Conservation (phyloP, 2,329 filamentous ascomycete genomes). For the Ascomycota sp. region DNA sequence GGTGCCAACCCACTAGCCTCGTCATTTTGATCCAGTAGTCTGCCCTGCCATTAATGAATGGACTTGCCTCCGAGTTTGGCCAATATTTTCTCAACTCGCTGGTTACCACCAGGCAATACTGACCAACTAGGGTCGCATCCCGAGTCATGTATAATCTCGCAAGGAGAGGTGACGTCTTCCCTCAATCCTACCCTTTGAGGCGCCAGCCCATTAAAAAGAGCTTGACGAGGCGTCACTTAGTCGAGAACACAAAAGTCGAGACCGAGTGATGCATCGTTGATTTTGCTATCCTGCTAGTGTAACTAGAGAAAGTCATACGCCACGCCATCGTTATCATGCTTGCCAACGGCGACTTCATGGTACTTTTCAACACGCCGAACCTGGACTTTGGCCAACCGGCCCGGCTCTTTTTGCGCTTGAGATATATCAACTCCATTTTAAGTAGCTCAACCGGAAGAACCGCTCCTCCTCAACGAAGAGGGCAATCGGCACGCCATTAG, state of each 20-base stretch:
- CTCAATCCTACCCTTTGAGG: no score
- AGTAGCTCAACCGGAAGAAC: conserved; percentile 71
- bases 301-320: conserved; percentile 74
- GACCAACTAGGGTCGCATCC: no score
- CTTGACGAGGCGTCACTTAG: conserved; percentile 76
- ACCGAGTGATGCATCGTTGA: conserved; percentile 90
- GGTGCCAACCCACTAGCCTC: no score
- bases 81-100: no score
- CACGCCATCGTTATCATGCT: conserved; percentile 60
- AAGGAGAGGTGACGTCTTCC: no score
- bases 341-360: conserved; percentile 47
- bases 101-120: no score
- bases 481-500: conserved; percentile 76
- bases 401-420: conserved; percentile 84
- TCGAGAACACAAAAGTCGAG: conserved; percentile 93
- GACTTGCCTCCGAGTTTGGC: no score
- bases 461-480: conserved; percentile 65
- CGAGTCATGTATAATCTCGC: no score
- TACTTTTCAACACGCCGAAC: conserved; percentile 68
- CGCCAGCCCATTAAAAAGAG: no score
- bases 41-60: no score
- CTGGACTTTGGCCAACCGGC: conserved; percentile 63
- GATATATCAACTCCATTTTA: conserved; percentile 81
- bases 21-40: no score
- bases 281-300: conserved; percentile 68